Evolutionary conservation across 768 basidiomycete genomes (phyloP).

Genomic region (Boletus bicolor): DNA sequence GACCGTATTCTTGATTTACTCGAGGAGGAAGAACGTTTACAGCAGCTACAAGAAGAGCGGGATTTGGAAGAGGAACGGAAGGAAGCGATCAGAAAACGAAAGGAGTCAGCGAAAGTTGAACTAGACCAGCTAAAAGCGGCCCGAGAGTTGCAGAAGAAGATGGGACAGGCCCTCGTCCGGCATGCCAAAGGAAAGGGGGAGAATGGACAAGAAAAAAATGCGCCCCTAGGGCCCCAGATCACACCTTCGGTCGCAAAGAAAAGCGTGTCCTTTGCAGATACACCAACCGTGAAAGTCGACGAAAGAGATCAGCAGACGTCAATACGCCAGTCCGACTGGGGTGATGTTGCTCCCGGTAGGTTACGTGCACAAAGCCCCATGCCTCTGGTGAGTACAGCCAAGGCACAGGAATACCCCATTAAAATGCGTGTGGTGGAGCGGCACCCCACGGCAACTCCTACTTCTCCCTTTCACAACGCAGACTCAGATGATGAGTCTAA

Average conservation of each 20-base stretch:
- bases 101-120: constrained; percentile 44
- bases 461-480: constrained; percentile 5
- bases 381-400: constrained; percentile 30
- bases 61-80: constrained; percentile 40
- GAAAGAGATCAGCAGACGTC: constrained; percentile 8
- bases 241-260: constrained; percentile 48
- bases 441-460: constrained; percentile 34
- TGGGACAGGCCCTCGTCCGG: constrained; percentile 65
- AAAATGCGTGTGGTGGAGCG: constrained; percentile 71
- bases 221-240: constrained; percentile 23
- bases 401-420: constrained; percentile 49
- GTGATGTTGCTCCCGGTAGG: constrained; percentile 52
- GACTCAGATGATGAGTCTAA: constrained; percentile 75
- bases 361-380: constrained; percentile 41
- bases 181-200: constrained; percentile 39
- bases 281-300: constrained; percentile 23
- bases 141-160: constrained; percentile 66
- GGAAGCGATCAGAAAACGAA: constrained; percentile 50
- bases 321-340: constrained; percentile 40
- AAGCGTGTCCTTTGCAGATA: constrained; percentile 61
- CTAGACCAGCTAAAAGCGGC: constrained; percentile 37
- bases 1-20: constrained; percentile 63
- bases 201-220: constrained; percentile 27
- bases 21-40: constrained; percentile 63
- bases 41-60: constrained; percentile 40